Conservation (phyloP, 2,329 filamentous ascomycete genomes). For the Penicillium sp. region DNA sequence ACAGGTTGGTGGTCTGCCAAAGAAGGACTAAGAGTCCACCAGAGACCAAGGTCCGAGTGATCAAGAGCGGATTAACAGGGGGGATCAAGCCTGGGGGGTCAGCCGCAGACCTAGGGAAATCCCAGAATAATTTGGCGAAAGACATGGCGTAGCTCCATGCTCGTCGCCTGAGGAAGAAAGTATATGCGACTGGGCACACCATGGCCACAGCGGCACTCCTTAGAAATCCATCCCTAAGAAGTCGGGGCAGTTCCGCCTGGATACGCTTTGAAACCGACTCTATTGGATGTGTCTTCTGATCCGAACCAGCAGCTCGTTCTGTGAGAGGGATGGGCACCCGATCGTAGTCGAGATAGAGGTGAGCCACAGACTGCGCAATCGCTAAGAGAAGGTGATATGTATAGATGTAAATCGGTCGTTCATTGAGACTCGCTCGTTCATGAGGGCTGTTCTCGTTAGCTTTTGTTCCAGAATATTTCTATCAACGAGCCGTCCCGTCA, state of each 20-base stretch:
- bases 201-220: constrained; percentile 47
- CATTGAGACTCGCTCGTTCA: constrained; percentile 80
- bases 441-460: constrained; percentile 44
- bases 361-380: constrained; percentile 68
- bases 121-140: constrained; percentile 74
- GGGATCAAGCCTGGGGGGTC: constrained; percentile 58
- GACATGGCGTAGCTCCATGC: constrained; percentile 73
- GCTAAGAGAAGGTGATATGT: constrained; percentile 72
- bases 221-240: constrained; percentile 39
- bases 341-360: constrained; percentile 77
- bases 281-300: constrained; percentile 43
- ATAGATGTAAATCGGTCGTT: constrained; percentile 81
- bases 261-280: constrained; percentile 46
- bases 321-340: constrained; percentile 60
- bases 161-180: constrained; percentile 63
- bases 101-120: constrained; percentile 73
- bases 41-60: constrained; percentile 63
- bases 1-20: constrained; percentile 77
- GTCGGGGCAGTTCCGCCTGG: constrained; percentile 35
- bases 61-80: constrained; percentile 62
- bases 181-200: constrained; percentile 64
- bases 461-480: background rate
- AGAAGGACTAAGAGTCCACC: constrained; percentile 71
- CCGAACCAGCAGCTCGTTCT: constrained; percentile 38
- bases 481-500: constrained; percentile 25